Percentiles rank a stretch among this genome's conserved stretches.
Evolutionary conservation across 2,329 filamentous ascomycete genomes (phyloP).

Genomic region (Botrytis tulipae): DNA sequence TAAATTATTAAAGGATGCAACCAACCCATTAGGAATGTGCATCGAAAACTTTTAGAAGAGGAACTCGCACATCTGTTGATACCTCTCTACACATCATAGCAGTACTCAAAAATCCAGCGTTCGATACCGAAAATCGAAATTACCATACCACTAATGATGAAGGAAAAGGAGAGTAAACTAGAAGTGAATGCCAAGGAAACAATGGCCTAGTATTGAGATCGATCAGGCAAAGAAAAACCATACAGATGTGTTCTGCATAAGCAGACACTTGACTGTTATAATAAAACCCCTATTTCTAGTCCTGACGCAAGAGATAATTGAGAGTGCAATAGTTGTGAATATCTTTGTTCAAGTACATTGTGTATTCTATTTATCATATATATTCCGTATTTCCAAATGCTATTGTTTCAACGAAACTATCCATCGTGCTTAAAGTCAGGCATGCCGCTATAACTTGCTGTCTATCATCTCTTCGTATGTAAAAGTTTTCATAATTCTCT

Average conservation of each 20-base stretch:
- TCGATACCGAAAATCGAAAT: neutral
- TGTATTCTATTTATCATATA: neutral
- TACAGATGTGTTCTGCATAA: neutral
- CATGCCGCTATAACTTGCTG: neutral
- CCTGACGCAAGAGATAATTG: neutral
- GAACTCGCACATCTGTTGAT: neutral
- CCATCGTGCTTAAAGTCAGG: neutral
- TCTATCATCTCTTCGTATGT: neutral
- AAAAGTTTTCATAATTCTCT: neutral
- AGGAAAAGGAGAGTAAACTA: neutral
- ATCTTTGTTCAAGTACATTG: neutral
- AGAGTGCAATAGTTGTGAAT: neutral
- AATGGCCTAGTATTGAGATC: neutral
- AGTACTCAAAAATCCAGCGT: neutral
- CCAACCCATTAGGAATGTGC: neutral
- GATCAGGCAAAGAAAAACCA: neutral
- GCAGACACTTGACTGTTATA: neutral
- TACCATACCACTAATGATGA: neutral
- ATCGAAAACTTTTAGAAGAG: neutral
- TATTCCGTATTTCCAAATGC: neutral
- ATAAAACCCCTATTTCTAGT: neutral
- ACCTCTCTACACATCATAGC: neutral
- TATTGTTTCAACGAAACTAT: neutral
- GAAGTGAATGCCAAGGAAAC: neutral
- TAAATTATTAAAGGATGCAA: neutral